These are phyloP conservation scores for Cryptosporidium canis DNA, from an alignment of 169 alveolate species.

Conservation along the genomic window DNA sequence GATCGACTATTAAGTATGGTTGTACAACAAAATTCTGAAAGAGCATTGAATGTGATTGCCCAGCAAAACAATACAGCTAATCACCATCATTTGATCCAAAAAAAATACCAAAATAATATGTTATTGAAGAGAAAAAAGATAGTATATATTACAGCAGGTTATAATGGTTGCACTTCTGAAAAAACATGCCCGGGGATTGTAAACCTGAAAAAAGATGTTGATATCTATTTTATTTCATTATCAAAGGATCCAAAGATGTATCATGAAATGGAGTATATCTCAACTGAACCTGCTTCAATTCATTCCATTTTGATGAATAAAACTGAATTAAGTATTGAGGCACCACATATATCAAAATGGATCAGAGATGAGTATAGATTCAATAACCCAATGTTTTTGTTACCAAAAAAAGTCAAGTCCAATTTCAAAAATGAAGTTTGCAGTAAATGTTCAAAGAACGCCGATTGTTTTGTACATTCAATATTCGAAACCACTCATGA, in stretches of 20 bases:
- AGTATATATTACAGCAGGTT: conserved; percentile 60
- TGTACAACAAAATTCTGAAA: conserved; percentile 22
- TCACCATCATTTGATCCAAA: neutral
- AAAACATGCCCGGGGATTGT: conserved; percentile 62
- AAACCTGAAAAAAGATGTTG: conserved; percentile 18
- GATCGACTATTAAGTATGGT: conserved; percentile 48
- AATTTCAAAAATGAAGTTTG: conserved; percentile 39
- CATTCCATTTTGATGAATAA: conserved; percentile 36
- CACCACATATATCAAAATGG: conserved; percentile 52
- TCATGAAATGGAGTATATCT: conserved; percentile 37
- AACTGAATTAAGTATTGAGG: conserved; percentile 20
- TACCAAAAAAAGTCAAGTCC: conserved; percentile 24
- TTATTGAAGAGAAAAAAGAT: conserved; percentile 12
- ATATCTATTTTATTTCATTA: conserved; percentile 34
- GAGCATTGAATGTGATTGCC: neutral
- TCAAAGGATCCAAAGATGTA: conserved; percentile 49
- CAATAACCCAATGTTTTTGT: conserved; percentile 33
- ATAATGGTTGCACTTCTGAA: conserved; percentile 55
- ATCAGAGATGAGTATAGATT: conserved; percentile 60
- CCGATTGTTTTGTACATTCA: conserved; percentile 42
- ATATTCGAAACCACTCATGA: conserved; percentile 29
- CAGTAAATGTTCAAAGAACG: conserved; percentile 36
- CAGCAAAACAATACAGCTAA: neutral
- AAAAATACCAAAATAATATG: neutral
- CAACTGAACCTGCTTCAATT: conserved; percentile 17